Evolutionary conservation across 805 yeast genomes (phyloP), one percentile per base, ranked within the genome.

Genomic region (Candida golubevii): DNA sequence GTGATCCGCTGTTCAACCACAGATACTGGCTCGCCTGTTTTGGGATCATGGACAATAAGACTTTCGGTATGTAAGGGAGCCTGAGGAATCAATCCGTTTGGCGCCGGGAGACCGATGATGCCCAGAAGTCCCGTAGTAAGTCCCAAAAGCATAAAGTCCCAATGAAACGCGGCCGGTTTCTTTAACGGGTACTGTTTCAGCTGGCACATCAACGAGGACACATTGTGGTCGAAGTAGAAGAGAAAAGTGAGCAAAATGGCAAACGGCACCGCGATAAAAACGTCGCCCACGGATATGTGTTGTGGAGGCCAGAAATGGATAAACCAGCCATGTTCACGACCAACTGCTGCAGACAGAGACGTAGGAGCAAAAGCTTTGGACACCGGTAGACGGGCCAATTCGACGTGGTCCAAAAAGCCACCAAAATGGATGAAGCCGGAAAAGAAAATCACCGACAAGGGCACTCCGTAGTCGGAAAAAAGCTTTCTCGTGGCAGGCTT

Each of bases 61-160:
- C 96, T 79, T 35, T 76, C 78, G 0, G 98, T 89, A 56, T 91
- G 99, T 31, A 93, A 60, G 2, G 98, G 98, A 0, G 99, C 98
- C 62, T 91, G 99, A 1, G 99, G 99, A 36, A 91, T 91, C 29
- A 91, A 71, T 0, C 99, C 99, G 64, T 93, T 93, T 0, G 98
- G 98, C 2, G 97, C 89, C 0, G 98, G 99, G 2, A 93, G 74
- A 0, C 98, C 99, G 9, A 91, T 58, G 1, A 91, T 63, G 0
- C 98, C 98, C 3, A 96, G 74, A 1, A 91, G 62, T 0, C 96
- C 95, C 0, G 98, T 93, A 6, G 90, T 84, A 7, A 88, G 59
- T 0, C 98, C 98, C 31, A 91, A 69, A 23, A 93, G 65, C 34
- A 85, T 75, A 57, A 90, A 85, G 64, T 91, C 99, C 81, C 88